Evolutionary conservation across 495 filamentous ascomycete species (phyloP).

Genomic region (Penicillium dipodomyicola): DNA sequence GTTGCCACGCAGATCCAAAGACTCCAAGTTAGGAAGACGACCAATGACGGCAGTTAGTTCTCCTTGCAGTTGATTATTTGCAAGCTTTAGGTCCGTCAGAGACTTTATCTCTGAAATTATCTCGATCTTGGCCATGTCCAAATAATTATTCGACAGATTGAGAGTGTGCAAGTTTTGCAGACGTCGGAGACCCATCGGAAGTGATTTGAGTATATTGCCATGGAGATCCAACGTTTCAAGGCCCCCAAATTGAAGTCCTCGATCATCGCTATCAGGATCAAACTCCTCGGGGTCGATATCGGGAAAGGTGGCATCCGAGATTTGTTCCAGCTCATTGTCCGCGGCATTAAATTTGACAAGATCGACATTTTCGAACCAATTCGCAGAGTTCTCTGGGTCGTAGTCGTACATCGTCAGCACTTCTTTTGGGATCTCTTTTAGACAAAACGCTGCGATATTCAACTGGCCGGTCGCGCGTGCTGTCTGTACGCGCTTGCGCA

Average conservation of each 20-base stretch:
- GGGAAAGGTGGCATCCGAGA: constrained; percentile 74
- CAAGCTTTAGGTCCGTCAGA: constrained; percentile 77
- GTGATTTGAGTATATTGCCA: constrained; percentile 67
- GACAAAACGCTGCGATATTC: constrained; percentile 82
- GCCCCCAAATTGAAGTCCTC: constrained; percentile 77
- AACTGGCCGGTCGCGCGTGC: constrained; percentile 79
- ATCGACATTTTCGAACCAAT: constrained; percentile 94
- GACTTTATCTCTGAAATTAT: constrained; percentile 65
- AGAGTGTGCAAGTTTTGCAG: constrained; percentile 71
- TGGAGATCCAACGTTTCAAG: constrained; percentile 82
- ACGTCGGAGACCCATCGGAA: constrained; percentile 75
- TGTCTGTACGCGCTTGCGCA: constrained; percentile 70
- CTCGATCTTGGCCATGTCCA: constrained; percentile 67
- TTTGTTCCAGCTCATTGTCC: constrained; percentile 80
- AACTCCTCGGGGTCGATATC: constrained; percentile 59
- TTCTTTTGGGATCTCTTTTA: constrained; percentile 77
- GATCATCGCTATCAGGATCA: constrained; percentile 59
- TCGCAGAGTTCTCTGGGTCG: constrained; percentile 56
- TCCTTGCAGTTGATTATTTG: constrained; percentile 72
- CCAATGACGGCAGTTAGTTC: constrained; percentile 55
- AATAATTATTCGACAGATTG: constrained; percentile 82
- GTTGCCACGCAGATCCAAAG: constrained; percentile 79
- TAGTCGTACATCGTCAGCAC: constrained; percentile 87
- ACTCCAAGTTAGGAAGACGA: constrained; percentile 65
- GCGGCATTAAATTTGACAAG: constrained; percentile 84